Evolutionary conservation across 768 basidiomycete species (phyloP).

Genomic region (Pulveroboletus sp.): DNA sequence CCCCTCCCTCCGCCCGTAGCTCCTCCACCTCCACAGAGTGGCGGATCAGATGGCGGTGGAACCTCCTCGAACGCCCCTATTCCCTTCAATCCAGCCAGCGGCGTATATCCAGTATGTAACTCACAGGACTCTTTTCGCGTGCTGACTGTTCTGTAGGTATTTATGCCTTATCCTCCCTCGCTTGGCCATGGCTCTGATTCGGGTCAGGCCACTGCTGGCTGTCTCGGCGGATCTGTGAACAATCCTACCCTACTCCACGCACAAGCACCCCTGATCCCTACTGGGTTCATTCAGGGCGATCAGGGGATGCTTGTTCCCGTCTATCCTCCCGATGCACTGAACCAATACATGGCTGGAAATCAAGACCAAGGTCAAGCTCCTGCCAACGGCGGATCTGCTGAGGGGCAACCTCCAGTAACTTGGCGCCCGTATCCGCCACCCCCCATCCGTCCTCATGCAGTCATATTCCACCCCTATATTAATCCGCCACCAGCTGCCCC

Average conservation of each 20-base stretch:
- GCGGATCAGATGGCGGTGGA: conserved; percentile 37
- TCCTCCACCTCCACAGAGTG: conserved; percentile 26
- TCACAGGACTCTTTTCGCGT: not conserved
- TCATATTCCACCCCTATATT: conserved; percentile 28
- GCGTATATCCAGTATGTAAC: conserved; percentile 44
- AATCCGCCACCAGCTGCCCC: conserved; percentile 19
- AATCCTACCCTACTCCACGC: conserved; percentile 15
- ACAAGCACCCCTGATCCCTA: conserved; percentile 57
- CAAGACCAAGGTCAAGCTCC: conserved; percentile 25
- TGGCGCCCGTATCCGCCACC: conserved; percentile 34
- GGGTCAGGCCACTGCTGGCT: conserved; percentile 20
- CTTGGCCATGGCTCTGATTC: conserved; percentile 29
- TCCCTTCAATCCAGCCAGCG: conserved; percentile 36
- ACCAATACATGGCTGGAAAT: conserved; percentile 58
- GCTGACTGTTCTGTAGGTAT: conserved; percentile 34
- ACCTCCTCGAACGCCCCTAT: conserved; percentile 27
- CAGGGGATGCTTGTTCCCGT: conserved; percentile 68
- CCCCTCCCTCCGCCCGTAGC: conserved; percentile 28
- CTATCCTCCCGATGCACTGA: conserved; percentile 65
- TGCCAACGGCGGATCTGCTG: conserved; percentile 19
- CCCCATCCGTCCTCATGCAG: conserved; percentile 30
- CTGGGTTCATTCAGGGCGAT: conserved; percentile 68
- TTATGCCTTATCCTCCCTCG: conserved; percentile 43
- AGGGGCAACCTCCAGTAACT: conserved; percentile 26
- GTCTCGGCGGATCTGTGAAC: conserved; percentile 10